A percentile compares a stretch with the other conserved stretches of the same genome.
phyloP scores from a whole-genome alignment of 768 basidiomycete genomes.

The Leccinum boreale region DNA sequence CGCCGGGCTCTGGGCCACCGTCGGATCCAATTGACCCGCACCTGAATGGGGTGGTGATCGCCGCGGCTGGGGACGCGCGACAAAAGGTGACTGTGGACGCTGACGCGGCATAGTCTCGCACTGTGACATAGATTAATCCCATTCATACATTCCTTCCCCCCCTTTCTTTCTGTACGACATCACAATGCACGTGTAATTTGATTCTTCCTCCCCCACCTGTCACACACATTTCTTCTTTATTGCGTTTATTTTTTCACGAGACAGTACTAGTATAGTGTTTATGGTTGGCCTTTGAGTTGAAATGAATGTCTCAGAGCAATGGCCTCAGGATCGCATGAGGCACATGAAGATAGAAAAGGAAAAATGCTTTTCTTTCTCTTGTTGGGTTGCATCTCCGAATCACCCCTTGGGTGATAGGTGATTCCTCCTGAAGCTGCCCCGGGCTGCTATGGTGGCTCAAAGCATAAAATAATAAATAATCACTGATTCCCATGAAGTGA shows the following conservation, averaged over 20 bases:
- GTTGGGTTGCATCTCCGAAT: too few relatives aligned
- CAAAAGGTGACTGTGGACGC: constrained; percentile 26
- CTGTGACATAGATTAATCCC: not conserved
- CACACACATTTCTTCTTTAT: not conserved
- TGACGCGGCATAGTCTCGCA: constrained; percentile 18
- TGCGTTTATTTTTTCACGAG: not conserved
- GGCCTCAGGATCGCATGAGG: too few relatives aligned
- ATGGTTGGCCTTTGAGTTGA: not conserved
- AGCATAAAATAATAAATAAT: too few relatives aligned
- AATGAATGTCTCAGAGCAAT: too few relatives aligned
- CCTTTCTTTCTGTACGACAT: not conserved
- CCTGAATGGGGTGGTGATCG: constrained; percentile 24
- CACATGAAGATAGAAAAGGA: too few relatives aligned
- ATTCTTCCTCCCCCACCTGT: not conserved
- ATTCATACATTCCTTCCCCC: not conserved
- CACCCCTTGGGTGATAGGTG: too few relatives aligned
- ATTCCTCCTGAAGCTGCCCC: too few relatives aligned
- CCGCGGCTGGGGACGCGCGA: constrained; percentile 20
- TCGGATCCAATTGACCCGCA: constrained; percentile 34
- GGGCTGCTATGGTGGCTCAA: too few relatives aligned
- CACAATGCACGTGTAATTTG: constrained; percentile 19
- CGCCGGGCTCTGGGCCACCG: constrained; percentile 32
- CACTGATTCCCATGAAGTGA: too few relatives aligned
- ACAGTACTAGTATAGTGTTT: not conserved
- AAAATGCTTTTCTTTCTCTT: too few relatives aligned